Evolutionary conservation across 139 green algal species (phyloP), one percentile per base, ranked within the genome.

Genomic region (Limnomonas spitsbergensis): DNA sequence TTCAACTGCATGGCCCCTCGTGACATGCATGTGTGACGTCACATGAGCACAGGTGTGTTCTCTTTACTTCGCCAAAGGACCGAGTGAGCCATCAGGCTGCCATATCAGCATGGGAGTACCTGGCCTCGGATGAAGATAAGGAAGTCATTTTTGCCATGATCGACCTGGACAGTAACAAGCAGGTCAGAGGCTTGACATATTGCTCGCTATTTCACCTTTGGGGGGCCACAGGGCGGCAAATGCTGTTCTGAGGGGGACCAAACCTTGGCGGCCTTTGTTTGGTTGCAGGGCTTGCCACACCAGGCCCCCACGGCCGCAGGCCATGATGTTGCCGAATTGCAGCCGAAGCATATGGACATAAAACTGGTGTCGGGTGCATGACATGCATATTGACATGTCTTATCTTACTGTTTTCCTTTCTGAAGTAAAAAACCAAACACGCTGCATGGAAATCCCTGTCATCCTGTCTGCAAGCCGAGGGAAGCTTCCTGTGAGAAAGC

Each of bases 1-100:
- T n/a, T n/a, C n/a, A n/a, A n/a, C n/a, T n/a, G n/a, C n/a, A n/a
- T n/a, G n/a, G n/a, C n/a, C n/a, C n/a, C n/a, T n/a, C n/a, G n/a
- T n/a, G n/a, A n/a, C n/a, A n/a, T n/a, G n/a, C n/a, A n/a, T n/a
- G n/a, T n/a, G n/a, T n/a, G n/a, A n/a, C n/a, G n/a, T n/a, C n/a
- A n/a, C n/a, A n/a, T n/a, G 76, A 79, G 34, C 34, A 31, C 29
- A 72, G 61, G 61, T 74, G 68, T 74, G 68, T 74, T 4, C 68
- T 74, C 6, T 47, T 74, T 32, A 53, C 68, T 29, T 40, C 68
- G 14, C 20, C 68, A 24, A 6, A 32, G 4, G 34, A 9, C 26
- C 40, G 35, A 6, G 36, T 29, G 24, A 47, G 20, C 4, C 68
- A 74, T 29, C 24, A n/a, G 29, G 68, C 9, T 20, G 68, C 68